Conservation (phyloP, 257 asterid genomes). For the Hygrophila difformis region DNA sequence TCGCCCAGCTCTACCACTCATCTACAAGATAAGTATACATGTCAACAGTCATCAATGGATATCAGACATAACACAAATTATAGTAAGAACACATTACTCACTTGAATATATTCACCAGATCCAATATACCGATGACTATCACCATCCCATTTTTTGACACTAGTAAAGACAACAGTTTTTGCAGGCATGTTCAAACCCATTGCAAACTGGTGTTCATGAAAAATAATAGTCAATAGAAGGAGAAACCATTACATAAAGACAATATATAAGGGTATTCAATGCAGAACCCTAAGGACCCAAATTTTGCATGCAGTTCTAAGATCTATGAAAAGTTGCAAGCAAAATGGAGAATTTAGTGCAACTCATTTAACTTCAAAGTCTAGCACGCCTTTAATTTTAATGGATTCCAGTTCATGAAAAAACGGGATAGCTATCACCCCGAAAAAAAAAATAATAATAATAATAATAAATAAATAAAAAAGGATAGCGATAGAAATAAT, state of each 20-base stretch:
- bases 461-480: no score
- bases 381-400: no score
- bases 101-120: slow-evolving; percentile 99
- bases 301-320: neutral
- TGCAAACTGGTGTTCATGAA: slow-evolving; percentile 51
- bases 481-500: slow-evolving; percentile 1
- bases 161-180: slow-evolving; percentile 95
- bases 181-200: slow-evolving; percentile 99
- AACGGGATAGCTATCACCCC: no score
- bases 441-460: no score
- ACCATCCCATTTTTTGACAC: slow-evolving; percentile 95
- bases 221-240: slow-evolving; percentile 15
- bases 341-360: slow-evolving; percentile 1
- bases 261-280: no score
- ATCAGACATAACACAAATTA: slow-evolving; percentile 6
- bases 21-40: slow-evolving; percentile 35
- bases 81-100: slow-evolving; percentile 25
- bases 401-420: no score
- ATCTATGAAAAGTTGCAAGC: slow-evolving; percentile 4
- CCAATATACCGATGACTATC: slow-evolving; percentile 93
- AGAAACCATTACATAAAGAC: no score
- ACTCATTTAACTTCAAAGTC: slow-evolving; percentile 1
- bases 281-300: neutral
- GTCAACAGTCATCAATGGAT: slow-evolving; percentile 13
- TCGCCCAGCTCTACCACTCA: slow-evolving; percentile 99